Conservation (phyloP, 2,329 filamentous ascomycete species). For the Diaporthe humulicola region DNA sequence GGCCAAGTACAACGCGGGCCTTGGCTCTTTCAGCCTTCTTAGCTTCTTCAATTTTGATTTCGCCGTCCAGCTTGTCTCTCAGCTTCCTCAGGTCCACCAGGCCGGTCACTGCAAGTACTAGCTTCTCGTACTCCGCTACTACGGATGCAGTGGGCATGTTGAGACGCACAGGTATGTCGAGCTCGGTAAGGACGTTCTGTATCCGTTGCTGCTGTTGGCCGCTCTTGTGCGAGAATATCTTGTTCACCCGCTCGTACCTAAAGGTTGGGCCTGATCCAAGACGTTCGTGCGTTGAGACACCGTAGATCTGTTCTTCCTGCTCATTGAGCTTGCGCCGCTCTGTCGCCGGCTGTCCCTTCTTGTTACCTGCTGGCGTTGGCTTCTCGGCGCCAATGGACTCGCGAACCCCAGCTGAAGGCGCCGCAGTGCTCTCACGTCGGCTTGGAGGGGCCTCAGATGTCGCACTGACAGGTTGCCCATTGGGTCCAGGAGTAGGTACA, state of each 20-base stretch:
- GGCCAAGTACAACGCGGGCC: constrained; percentile 43
- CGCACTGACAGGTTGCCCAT: constrained; percentile 51
- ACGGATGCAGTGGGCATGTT: constrained; percentile 82
- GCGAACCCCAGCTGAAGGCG: constrained; percentile 54
- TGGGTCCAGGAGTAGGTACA: constrained; percentile 51
- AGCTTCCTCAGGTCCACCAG: constrained; percentile 82
- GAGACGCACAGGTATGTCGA: constrained; percentile 78
- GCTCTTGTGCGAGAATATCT: constrained; percentile 82
- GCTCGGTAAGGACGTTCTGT: constrained; percentile 76
- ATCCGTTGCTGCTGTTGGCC: constrained; percentile 83
- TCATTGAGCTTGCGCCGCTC: constrained; percentile 79
- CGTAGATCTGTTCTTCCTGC: constrained; percentile 84
- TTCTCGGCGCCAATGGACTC: constrained; percentile 60
- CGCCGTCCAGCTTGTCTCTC: constrained; percentile 80
- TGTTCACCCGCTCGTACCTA: constrained; percentile 85
- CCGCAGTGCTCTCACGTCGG: constrained; percentile 68
- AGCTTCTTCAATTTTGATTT: constrained; percentile 72
- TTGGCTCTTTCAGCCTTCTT: constrained; percentile 68
- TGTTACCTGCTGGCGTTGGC: constrained; percentile 56
- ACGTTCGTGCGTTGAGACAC: constrained; percentile 87
- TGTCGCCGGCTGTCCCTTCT: constrained; percentile 65
- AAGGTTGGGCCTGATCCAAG: constrained; percentile 89
- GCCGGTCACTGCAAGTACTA: constrained; percentile 76
- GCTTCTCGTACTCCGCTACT: constrained; percentile 77
- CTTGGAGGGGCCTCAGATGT: constrained; percentile 54